Evolutionary conservation across 805 yeast genomes (phyloP), one percentile per base, ranked within the genome.

Genomic region (Hanseniaspora singularis): DNA sequence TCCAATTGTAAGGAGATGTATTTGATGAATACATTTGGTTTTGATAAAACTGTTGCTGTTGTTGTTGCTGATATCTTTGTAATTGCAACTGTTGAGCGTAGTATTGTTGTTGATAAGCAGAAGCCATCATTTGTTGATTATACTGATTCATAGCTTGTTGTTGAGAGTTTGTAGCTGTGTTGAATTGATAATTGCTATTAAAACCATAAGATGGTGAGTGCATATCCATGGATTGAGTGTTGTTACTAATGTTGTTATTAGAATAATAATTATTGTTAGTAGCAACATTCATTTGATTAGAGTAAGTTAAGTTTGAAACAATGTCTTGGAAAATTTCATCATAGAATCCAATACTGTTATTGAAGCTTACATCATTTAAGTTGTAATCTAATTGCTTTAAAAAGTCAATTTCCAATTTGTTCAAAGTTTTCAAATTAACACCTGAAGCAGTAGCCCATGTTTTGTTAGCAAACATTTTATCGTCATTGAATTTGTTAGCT

Each of bases 401-500:
- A 89, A 94, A 89, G 38, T 66, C 68, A 46, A 73, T 73, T 66
- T 89, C 98, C 51, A 76, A 65, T 15, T 60, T 56, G 57, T 88
- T 86, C 52, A 89, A 70, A 30, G 71, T 63, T 2, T 58, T 57
- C 40, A 84, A 69, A 6, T 74, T 64, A 52, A 89, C 71, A 16
- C 94, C 94, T 4, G 96, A 83, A n/a, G 96, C 97, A 51, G 86
- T 87, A 34, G 86, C 75, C 98, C 98, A 89, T 7, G 96, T 85
- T 57, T 78, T 79, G 66, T 89, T 89, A 51, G 95, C 86, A 60
- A 89, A 89, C 24, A 96, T 89, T 65, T 89, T 87, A 66, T 89
- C 98, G 64, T 89, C 97, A 60, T 88, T 86, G 62, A 86, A 85
- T 66, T 89, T 89, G 68, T 89, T 89, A 39, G 96, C 94, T 51